Evolutionary conservation across 129 eudicot genomes (phyloP).

Genomic region (Centella asiatica): DNA sequence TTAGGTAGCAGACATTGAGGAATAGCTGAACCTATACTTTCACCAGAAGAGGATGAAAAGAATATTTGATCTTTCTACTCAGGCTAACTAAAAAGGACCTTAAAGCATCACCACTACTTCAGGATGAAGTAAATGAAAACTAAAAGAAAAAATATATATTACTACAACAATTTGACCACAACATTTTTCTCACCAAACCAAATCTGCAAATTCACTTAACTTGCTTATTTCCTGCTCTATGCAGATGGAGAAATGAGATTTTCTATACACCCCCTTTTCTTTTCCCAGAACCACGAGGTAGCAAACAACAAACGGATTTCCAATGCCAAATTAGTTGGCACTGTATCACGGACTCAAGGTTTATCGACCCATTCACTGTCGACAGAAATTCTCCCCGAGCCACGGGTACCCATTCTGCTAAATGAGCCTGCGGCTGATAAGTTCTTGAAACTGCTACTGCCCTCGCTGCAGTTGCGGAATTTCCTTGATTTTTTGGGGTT

Average conservation of each 20-base stretch:
- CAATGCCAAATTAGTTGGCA: neutral
- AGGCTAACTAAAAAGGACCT: slow-evolving; percentile 5
- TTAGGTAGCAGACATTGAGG: slow-evolving; percentile 6
- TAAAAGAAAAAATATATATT: too few species aligned
- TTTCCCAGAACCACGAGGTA: neutral
- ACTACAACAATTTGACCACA: neutral
- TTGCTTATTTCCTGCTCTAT: neutral
- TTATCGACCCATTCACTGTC: slow-evolving; percentile 18
- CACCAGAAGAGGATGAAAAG: slow-evolving; percentile 3
- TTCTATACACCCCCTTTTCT: neutral
- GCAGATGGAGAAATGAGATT: neutral
- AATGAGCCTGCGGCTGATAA: slow-evolving; percentile 31
- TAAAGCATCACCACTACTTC: neutral
- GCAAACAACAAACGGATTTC: neutral
- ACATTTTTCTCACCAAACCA: neutral
- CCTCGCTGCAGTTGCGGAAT: slow-evolving; percentile 34
- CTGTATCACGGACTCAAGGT: neutral
- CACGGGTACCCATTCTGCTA: slow-evolving; percentile 26
- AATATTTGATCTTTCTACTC: slow-evolving; percentile 2
- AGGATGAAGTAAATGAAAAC: neutral
- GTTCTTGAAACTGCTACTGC: slow-evolving; percentile 45
- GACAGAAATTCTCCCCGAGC: slow-evolving; percentile 31
- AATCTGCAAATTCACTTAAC: neutral
- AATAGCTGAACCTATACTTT: neutral
- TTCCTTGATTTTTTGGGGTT: slow-evolving; percentile 29